Conservation (phyloP, 2,329 filamentous ascomycete species). For the Chaetomium sp. region DNA sequence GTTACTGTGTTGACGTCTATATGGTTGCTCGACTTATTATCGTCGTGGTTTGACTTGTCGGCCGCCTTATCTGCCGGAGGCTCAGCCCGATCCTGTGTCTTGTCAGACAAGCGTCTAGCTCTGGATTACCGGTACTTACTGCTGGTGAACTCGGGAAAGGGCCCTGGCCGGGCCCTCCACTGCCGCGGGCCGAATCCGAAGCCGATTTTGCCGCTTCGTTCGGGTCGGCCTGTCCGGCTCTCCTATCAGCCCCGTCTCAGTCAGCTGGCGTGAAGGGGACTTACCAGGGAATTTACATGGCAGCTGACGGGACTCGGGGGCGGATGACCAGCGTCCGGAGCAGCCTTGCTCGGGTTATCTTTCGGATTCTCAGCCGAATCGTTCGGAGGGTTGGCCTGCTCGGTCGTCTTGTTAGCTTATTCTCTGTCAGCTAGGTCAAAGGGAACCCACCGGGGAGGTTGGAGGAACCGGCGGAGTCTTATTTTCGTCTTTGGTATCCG, state of each 20-base stretch:
- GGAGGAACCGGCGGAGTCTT: neutral
- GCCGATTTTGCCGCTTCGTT: too few species aligned
- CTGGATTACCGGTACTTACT: neutral
- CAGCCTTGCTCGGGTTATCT: neutral
- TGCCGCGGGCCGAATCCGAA: too few species aligned
- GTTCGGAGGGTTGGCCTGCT: neutral
- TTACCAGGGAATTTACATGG: neutral
- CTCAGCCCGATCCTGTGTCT: neutral
- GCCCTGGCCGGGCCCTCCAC: neutral
- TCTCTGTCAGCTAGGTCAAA: neutral
- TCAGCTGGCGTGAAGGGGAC: too few species aligned
- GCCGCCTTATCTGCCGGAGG: neutral
- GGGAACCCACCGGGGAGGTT: neutral
- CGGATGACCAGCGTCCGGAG: neutral
- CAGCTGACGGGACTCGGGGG: neutral
- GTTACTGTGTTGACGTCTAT: neutral
- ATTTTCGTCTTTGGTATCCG: neutral
- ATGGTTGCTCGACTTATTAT: slow-evolving; percentile 29
- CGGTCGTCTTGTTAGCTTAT: neutral
- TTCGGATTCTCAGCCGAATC: neutral
- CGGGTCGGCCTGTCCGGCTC: too few species aligned
- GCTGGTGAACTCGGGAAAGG: neutral
- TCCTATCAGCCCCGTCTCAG: too few species aligned
- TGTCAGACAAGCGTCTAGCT: neutral
- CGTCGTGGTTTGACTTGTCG: neutral